phyloP scores from a whole-genome alignment of 371 early-diverging fungal genomes.

The Amoeboaphelidium protococcarum region DNA sequence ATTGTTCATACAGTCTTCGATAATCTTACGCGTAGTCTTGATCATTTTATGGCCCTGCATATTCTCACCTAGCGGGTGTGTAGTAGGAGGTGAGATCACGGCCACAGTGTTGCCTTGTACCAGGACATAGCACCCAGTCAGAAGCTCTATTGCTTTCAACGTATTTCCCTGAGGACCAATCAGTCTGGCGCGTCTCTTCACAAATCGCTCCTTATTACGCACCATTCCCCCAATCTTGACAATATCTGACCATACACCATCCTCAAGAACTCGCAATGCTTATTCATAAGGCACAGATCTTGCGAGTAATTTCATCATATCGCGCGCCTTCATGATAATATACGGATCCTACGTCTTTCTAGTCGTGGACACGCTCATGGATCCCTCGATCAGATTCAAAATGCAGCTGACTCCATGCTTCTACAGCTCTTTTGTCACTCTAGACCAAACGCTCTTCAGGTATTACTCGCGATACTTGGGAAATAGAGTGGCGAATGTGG shows the following conservation, averaged over 20 bases:
- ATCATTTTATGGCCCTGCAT: constrained; percentile 85
- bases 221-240: constrained; percentile 75
- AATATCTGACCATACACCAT: constrained; percentile 79
- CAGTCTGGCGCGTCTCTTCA: constrained; percentile 88
- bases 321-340: constrained; percentile 82
- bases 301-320: constrained; percentile 80
- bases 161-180: constrained; percentile 95
- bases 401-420: constrained; percentile 67
- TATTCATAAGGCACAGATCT: constrained; percentile 87
- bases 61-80: too few relatives aligned
- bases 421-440: constrained; percentile 57
- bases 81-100: too few relatives aligned
- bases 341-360: constrained; percentile 93
- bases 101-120: constrained; percentile 95
- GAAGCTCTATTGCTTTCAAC: constrained; percentile 84
- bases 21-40: constrained; percentile 67
- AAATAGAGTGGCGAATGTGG: constrained; percentile 89
- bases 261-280: constrained; percentile 74
- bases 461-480: constrained; percentile 96
- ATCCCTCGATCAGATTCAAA: constrained; percentile 84
- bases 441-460: constrained; percentile 81
- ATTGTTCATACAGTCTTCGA: constrained; percentile 94
- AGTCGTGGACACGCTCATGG: constrained; percentile 94
- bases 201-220: constrained; percentile 86
- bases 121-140: constrained; percentile 88